phyloP scores from a whole-genome alignment of 495 filamentous ascomycete species.

The Sabuloglossum arenarium region DNA sequence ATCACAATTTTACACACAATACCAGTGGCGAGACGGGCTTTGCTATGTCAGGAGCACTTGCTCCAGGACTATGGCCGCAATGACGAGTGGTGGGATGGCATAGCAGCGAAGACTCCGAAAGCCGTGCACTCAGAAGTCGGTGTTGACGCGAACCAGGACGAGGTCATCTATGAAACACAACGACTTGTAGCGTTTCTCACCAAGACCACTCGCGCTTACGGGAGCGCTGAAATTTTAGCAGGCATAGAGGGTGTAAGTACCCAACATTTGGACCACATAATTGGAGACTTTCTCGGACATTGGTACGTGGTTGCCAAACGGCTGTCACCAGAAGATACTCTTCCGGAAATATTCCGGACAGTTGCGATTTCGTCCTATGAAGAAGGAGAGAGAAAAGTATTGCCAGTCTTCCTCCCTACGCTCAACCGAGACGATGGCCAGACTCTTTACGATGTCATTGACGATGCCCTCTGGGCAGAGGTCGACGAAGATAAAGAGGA shows the following conservation, averaged over 20 bases:
- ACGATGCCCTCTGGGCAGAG: constrained; percentile 41
- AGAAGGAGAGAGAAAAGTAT: constrained; percentile 14
- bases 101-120: constrained; percentile 33
- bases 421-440: constrained; percentile 19
- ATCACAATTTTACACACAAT: constrained; percentile 71
- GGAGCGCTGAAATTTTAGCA: constrained; percentile 40
- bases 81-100: constrained; percentile 73
- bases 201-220: constrained; percentile 58
- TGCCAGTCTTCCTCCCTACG: constrained; percentile 13
- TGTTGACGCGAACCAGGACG: constrained; percentile 23
- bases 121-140: constrained; percentile 30
- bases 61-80: constrained; percentile 45
- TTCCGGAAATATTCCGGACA: constrained; percentile 8
- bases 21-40: constrained; percentile 53
- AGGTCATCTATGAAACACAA: constrained; percentile 38
- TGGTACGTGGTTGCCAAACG: constrained; percentile 3
- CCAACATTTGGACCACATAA: constrained; percentile 6
- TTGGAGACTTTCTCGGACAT: constrained; percentile 9
- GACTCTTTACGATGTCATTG: constrained; percentile 55
- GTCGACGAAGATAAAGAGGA: constrained; percentile 29
- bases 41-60: constrained; percentile 32
- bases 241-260: constrained; percentile 21
- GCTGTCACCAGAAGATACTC: constrained; percentile 1
- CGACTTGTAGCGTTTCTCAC: constrained; percentile 80
- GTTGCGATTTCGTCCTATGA: constrained; percentile 13